phyloP scores from a whole-genome alignment of 164 flowering plant species.

The Kingdonia uniflora region DNA sequence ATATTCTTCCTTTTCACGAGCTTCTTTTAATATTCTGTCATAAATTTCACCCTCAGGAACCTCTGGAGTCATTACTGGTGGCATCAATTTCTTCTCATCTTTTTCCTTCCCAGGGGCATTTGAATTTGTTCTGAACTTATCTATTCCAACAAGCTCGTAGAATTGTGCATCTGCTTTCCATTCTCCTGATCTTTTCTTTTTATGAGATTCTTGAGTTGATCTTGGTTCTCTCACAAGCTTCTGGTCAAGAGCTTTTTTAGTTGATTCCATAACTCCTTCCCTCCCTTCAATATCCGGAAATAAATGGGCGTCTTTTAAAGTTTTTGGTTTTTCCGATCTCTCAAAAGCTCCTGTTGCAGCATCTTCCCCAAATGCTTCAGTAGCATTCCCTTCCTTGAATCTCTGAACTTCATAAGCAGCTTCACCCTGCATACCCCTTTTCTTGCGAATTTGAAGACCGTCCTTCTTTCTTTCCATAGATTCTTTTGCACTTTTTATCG shows the following conservation, averaged over 20 bases:
- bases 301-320: slow-evolving; percentile 7
- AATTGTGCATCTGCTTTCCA: slow-evolving; percentile 58
- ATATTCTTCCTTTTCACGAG: slow-evolving; percentile 10
- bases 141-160: slow-evolving; percentile 44
- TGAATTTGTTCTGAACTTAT: slow-evolving; percentile 11
- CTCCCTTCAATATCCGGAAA: slow-evolving; percentile 18
- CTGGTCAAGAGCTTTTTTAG: slow-evolving; percentile 13
- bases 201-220: slow-evolving; percentile 18
- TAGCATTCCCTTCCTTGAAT: slow-evolving; percentile 16
- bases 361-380: slow-evolving; percentile 12
- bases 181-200: slow-evolving; percentile 29
- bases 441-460: slow-evolving; percentile 20
- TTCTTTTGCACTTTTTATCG: slow-evolving; percentile 49
- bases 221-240: slow-evolving; percentile 18
- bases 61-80: not conserved
- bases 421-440: slow-evolving; percentile 15
- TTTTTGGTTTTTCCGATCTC: slow-evolving; percentile 18
- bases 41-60: not conserved
- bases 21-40: not conserved
- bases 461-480: slow-evolving; percentile 40
- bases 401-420: slow-evolving; percentile 12
- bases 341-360: slow-evolving; percentile 14
- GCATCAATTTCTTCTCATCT: slow-evolving; percentile 4
- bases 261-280: slow-evolving; percentile 10
- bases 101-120: slow-evolving; percentile 8